Conservation (phyloP, 805 yeast genomes). For the Candida anglica region DNA sequence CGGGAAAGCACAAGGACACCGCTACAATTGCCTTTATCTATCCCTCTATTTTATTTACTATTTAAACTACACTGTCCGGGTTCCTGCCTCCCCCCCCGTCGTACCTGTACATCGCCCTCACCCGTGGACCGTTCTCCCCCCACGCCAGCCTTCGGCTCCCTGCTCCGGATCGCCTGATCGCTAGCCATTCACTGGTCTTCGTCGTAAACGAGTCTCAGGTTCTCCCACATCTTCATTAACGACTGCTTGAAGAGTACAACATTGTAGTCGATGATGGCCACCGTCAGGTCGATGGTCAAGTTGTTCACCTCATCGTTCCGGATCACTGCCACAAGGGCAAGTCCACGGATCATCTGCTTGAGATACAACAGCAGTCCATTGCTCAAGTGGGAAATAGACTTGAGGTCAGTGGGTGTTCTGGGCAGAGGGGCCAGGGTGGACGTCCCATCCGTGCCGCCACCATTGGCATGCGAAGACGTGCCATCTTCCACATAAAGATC, state of each 20-base stretch:
- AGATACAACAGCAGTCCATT: conserved; percentile 83
- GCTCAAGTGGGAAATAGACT: conserved; percentile 70
- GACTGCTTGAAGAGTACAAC: conserved; percentile 76
- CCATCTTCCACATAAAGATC: conserved; percentile 49
- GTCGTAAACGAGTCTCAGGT: conserved; percentile 22
- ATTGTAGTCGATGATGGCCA: conserved; percentile 82
- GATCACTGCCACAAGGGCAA: conserved; percentile 85
- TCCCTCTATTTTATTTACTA: no score
- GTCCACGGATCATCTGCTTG: conserved; percentile 88
- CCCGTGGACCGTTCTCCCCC: no score
- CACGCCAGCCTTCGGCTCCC: no score
- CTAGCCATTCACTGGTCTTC: no score
- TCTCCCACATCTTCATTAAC: conserved; percentile 67
- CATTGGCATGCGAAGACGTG: conserved; percentile 7
- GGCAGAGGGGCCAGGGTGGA: no score
- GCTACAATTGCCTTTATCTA: no score
- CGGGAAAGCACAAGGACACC: no score
- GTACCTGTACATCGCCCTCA: no score
- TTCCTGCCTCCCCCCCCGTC: no score
- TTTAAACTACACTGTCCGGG: no score
- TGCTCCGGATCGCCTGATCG: no score
- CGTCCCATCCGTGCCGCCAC: conserved; percentile 7
- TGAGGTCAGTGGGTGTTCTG: conserved; percentile 36
- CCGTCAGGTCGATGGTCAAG: conserved; percentile 32
- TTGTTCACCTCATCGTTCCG: conserved; percentile 54